These are phyloP conservation scores for Jatropha multifida DNA, from an alignment of 441 rosid species.

Conservation along the genomic window DNA sequence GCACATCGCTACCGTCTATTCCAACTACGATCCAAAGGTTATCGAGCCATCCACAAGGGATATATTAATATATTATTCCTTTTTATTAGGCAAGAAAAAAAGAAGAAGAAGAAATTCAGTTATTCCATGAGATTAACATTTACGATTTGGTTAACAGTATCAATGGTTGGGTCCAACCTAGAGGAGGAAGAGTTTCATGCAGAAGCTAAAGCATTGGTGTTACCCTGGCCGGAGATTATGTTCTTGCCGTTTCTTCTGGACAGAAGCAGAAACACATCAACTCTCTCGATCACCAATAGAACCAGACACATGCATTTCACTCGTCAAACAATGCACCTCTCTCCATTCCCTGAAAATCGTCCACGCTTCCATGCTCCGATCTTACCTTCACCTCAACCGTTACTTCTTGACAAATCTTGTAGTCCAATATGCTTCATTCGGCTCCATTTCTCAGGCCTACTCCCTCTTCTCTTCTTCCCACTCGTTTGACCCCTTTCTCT, in stretches of 20 bases:
- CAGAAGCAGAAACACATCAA: neutral
- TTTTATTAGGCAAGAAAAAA: too few species aligned
- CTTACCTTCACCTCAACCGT: slow-evolving; percentile 28
- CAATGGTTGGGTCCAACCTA: too few species aligned
- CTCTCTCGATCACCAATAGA: neutral
- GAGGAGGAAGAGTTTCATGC: neutral
- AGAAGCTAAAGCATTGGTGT: neutral
- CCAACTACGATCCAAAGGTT: too few species aligned
- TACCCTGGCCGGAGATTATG: neutral
- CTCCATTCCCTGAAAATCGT: slow-evolving; percentile 26
- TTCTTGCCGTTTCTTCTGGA: neutral
- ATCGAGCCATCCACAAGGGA: too few species aligned
- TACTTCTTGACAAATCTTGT: slow-evolving; percentile 36
- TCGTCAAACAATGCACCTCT: slow-evolving; percentile 32
- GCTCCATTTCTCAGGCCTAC: slow-evolving; percentile 35
- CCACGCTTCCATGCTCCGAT: slow-evolving; percentile 35
- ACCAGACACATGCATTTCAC: slow-evolving; percentile 27
- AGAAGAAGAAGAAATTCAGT: too few species aligned
- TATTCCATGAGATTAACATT: too few species aligned
- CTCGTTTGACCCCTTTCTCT: slow-evolving; percentile 36
- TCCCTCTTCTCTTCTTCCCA: slow-evolving; percentile 30
- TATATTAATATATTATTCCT: too few species aligned
- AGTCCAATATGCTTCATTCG: slow-evolving; percentile 33
- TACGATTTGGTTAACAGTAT: too few species aligned
- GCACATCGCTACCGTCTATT: too few species aligned